Evolutionary conservation across 306 rosid species (phyloP), one percentile per base, ranked within the genome.

Genomic region (Quercus wislizeni): DNA sequence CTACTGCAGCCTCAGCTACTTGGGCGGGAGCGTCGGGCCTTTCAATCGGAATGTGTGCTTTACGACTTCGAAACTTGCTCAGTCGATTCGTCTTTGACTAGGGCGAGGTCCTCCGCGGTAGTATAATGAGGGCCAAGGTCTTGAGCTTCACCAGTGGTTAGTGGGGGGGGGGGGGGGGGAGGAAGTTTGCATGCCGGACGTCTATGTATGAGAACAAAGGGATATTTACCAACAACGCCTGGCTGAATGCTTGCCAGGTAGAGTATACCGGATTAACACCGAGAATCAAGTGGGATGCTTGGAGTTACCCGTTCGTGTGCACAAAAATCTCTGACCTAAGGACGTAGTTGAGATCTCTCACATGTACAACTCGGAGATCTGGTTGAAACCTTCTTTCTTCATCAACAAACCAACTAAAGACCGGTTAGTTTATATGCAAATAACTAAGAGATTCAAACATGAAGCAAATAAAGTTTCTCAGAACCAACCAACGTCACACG

Each of bases 51-150:
- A 0, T 28, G 3, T 28, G 31, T 0, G 0, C 31, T 28, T 0
- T 28, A 28, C 4, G 31, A 0, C 0, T 28, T 28, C 4, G 6
- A 31, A 0, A 31, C 6, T 0, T 0, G 6, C 5, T 31, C 0
- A 1, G 0, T 0, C 0, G 5, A 31, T 0, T 0, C 6, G 5
- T 31, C 35, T 0, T 1, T 31, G 0, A 31, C 4, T 0, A 0
- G 1, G 5, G 1, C 5, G 0, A 4, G 35, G 5, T 31, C 35
- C 1, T 31, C 6, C 1, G 0, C 5, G 0, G 0, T 31, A 0
- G 6, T 31, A 0, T 31, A 31, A 0, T 0, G 5, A 0, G 6
- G 35, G 5, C 35, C 6, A 0, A 31, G 0, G 1, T 31, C 35
- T 1, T 0, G 35, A 0, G 35, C 5, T 0, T 31, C 0, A 4